phyloP scores from a whole-genome alignment of 1,139 yeast genomes.

The Scheffersomyces cryptocercus region DNA sequence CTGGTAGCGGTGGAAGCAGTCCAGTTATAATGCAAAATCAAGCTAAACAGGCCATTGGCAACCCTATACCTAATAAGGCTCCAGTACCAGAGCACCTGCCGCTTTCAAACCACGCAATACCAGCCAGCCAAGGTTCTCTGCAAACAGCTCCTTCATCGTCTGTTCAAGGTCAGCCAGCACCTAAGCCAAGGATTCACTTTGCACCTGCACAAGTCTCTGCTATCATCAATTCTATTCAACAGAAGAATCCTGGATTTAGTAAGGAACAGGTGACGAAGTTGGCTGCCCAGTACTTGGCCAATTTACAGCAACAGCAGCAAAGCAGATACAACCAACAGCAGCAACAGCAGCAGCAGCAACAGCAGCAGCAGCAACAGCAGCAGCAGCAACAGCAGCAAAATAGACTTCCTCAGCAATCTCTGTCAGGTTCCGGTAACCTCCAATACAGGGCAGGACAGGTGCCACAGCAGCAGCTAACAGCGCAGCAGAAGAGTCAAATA shows the following conservation, averaged over 20 bases:
- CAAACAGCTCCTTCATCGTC: conserved; percentile 3
- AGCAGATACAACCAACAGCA: conserved; percentile 31
- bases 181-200: conserved; percentile 44
- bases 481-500: conserved; percentile 25
- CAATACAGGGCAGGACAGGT: neutral
- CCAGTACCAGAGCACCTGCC: neutral
- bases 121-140: neutral
- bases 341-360: conserved; percentile 6
- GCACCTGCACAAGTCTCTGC: conserved; percentile 70
- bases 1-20: conserved; percentile 4
- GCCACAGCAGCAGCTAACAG: conserved; percentile 1
- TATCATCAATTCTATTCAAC: conserved; percentile 65
- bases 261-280: conserved; percentile 72
- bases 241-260: conserved; percentile 66
- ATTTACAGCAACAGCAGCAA: conserved; percentile 53
- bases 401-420: neutral
- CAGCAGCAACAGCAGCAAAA: conserved; percentile 6
- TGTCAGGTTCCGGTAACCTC: conserved; percentile 1
- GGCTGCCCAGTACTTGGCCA: conserved; percentile 71
- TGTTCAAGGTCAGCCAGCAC: conserved; percentile 5
- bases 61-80: neutral
- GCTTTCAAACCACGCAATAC: neutral
- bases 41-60: neutral
- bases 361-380: conserved; percentile 5
- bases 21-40: conserved; percentile 4